Base-by-base conservation (phyloP, 2,329 filamentous ascomycete species). In the Clonostachys sp. region DNA sequence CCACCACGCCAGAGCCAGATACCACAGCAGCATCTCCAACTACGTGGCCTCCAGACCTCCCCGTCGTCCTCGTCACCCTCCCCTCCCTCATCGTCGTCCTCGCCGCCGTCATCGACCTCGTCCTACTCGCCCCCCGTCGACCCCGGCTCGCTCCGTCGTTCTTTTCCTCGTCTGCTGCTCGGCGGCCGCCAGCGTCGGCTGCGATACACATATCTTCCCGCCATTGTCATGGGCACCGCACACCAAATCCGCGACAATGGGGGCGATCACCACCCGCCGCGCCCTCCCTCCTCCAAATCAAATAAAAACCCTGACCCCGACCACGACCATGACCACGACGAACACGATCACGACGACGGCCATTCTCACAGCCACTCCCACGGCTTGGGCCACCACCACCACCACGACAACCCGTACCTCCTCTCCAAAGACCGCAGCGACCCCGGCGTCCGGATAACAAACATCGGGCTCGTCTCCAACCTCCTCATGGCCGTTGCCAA, bases 401-500 rank as follows among this genome's bases (percentile, higher is more conserved):
- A 96, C 68, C 86, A 88, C 55, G 94, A 99, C 68, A 91, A 94
- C 44, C 90, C 90, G 55, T 95, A 96, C 58, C 86, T 91, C 59
- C 96, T 96, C 61, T 99, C 94, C 45, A 79, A 90, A 54, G 87
- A 89, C 53, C 83, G 88, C 65, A 85, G 81, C 61, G 81, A 80
- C 56, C 87, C 86, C 45, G 81, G 83, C 0, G 85, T 87, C 48
- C 60, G 78, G 39, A 75, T 88, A 49, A 78, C 74, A 18, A 80
- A 80, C 1, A 78, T 83, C 53, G 77, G 76, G 40, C 65, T 73
- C 41, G 57, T 97, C 58, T 89, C 91, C 57, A 99, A 99, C 66
- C 75, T 97, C 46, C 85, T 84, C 61, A 97, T 99, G 91, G 94
- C 92, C 44, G 75, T 97, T 57, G 88, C 84, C 55, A 99, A 99